Evolutionary conservation across 805 yeast genomes (phyloP), one percentile per base, ranked within the genome.

Genomic region (Debaryomyces hansenii): DNA sequence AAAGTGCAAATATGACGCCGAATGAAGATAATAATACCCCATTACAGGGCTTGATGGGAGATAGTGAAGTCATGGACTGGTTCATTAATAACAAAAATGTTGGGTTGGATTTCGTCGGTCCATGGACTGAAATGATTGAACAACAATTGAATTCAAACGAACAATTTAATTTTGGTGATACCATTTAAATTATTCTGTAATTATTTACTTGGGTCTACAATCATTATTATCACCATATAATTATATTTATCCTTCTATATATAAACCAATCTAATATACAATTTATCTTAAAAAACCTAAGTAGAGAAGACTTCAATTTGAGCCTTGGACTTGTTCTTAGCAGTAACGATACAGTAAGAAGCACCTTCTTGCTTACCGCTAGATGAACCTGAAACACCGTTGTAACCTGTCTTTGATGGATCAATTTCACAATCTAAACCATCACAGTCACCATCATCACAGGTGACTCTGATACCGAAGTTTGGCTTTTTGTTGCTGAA

Each of bases 371-470:
- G 64, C n/a, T 57, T 56, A 42, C 84, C 84, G 45, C 73, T 63
- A 4, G 68, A 57, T 3, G 69, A 57, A 20, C 82, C 74, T 15
- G 58, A 52, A 31, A 82, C 78, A 43, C 73, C 74, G 69, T 88
- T 86, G 54, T 83, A 74, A 33, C 80, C 85, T 47, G 71, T 64
- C 42, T 69, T 71, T 32, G 80, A 70, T 41, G 96, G 96, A 60
- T 90, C 87, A 59, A 90, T 88, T 53, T 81, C 85, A 68, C 96
- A 90, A n/a, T 84, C 75, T 44, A 80, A 70, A n/a, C 96, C 96
- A 51, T 71, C 72, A 67, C 96, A 89, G 56, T 81, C 72, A 42
- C 78, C 69, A 42, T 75, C 79, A 46, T 82, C 87, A 69, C 96
- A 90, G 7, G 82, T 79, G 55, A 90, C 74, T 61, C 82, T 78